phyloP scores from a whole-genome alignment of 352 stramenopile genomes.

The Blastocystis sp. region DNA sequence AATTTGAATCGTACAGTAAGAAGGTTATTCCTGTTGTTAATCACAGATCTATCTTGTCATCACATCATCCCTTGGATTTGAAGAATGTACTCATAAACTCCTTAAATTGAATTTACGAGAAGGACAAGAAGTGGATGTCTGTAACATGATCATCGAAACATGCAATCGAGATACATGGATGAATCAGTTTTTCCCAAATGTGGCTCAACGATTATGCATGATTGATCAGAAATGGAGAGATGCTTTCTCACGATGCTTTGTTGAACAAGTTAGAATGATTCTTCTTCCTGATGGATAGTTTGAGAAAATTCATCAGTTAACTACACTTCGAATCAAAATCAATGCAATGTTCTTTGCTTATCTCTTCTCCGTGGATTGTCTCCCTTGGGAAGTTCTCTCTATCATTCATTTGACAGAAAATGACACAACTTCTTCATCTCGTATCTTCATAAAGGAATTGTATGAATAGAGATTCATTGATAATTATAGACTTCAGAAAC shows the following conservation, averaged over 20 bases:
- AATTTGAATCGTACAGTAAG: constrained; percentile 83
- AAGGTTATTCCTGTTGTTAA: neutral
- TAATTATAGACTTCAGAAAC: constrained; percentile 75
- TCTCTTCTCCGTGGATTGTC: constrained; percentile 88
- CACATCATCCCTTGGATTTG: constrained; percentile 95
- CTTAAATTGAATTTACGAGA: constrained; percentile 89
- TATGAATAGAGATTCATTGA: constrained; percentile 65
- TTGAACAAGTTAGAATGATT: neutral
- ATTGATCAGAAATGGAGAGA: constrained; percentile 69
- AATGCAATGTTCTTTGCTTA: constrained; percentile 84
- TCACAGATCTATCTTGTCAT: constrained; percentile 94
- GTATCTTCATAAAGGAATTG: constrained; percentile 99
- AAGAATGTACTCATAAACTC: constrained; percentile 97
- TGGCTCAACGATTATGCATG: constrained; percentile 52
- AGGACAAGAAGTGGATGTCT: constrained; percentile 90
- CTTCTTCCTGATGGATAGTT: neutral
- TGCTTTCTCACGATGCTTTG: constrained; percentile 79
- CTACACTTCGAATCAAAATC: constrained; percentile 86
- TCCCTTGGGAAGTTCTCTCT: constrained; percentile 92
- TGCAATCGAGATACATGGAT: constrained; percentile 84
- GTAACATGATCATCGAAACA: constrained; percentile 97
- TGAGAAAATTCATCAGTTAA: constrained; percentile 70
- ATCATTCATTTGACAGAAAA: constrained; percentile 93
- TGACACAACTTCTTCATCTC: constrained; percentile 92
- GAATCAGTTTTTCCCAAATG: constrained; percentile 58